Base-by-base conservation (phyloP, 1,284 basidiomycete species). In the Abortiporus biennis region DNA sequence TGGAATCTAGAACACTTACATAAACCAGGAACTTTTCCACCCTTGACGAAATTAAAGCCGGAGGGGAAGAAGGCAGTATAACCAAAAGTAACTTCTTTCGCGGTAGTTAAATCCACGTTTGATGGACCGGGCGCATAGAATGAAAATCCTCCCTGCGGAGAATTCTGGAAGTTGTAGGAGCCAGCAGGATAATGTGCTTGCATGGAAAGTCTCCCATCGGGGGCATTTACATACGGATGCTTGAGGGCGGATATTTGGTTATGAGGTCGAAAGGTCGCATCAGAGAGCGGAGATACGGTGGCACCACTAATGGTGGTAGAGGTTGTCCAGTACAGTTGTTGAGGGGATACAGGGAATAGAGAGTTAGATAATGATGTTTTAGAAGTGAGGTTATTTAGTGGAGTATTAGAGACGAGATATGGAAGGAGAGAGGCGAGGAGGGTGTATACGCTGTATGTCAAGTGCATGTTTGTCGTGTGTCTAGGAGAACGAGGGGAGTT, bases 11-110 rank as follows among this genome's bases (percentile, higher is more conserved):
- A n/a, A 19, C n/a, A 71, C 69, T 50, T 52, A 74, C 74, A 76
- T 42, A 76, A 57, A 40, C 75, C 76, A 22, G 75, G 76, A 13
- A 78, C 62, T 54, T 77, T 78, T 16, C 76, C 76, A 49, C 76
- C 75, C 49, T 55, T 59, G 39, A 46, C 46, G 29, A 49, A 73
- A n/a, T 59, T 61, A 44, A 81, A 82, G 40, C 68, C 63, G 0
- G 23, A 37, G 0, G 74, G 74, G 48, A 83, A 81, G 48, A 72
- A 80, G 4, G 75, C 72, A 48, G 70, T 71, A 50, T 79, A 83
- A 9, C 50, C 54, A 34, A 83, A 54, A 1, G 70, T 67, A 17
- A 74, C 71, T 40, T 65, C 72, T n/a, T 50, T 57, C 1, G 76
- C 76, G 9, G 54, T 51, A 0, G 61, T 47, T 17, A 79, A 54